Evolutionary conservation across 1,139 yeast species (phyloP).

Genomic region (Taphrina flavorubra): DNA sequence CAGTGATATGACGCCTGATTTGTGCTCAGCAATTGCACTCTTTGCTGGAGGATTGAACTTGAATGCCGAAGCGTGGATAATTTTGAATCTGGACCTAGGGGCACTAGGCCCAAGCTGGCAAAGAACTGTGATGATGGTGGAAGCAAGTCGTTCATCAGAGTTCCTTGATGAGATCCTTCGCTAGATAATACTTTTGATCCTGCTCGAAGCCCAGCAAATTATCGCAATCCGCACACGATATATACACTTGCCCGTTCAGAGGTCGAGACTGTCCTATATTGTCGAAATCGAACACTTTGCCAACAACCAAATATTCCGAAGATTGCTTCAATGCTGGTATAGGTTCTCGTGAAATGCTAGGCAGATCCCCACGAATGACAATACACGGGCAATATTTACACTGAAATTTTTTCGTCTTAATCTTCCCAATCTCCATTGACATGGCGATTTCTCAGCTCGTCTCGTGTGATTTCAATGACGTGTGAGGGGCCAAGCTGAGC

Average conservation of each 20-base stretch:
- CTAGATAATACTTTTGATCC: constrained; percentile 32
- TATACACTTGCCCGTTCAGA: constrained; percentile 31
- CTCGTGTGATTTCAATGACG: not conserved
- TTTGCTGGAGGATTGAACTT: constrained; percentile 10
- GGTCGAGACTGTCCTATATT: constrained; percentile 36
- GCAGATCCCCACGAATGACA: constrained; percentile 17
- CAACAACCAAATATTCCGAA: constrained; percentile 16
- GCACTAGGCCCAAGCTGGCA: constrained; percentile 3
- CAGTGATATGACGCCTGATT: constrained; percentile 6
- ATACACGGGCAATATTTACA: constrained; percentile 33
- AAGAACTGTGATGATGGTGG: constrained; percentile 13
- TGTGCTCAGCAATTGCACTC: constrained; percentile 12
- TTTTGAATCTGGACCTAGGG: constrained; percentile 8
- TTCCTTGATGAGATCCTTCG: constrained; percentile 10
- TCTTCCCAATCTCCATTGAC: not conserved
- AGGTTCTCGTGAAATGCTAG: not conserved
- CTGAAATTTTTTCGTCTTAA: constrained; percentile 1
- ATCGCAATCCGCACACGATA: constrained; percentile 36
- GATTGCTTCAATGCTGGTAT: constrained; percentile 15
- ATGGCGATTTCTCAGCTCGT: not conserved
- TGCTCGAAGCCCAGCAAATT: constrained; percentile 25
- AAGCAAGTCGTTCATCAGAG: not conserved
- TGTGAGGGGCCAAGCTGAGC: not conserved
- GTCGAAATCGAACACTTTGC: constrained; percentile 33
- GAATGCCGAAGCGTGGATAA: not conserved